Conservation (phyloP, 78 protist genomes). For the slime mould (Dictyostelium discoideum) region dicty_2.7 NC_007091.3:280001-280500, state of each 20-base stretch:
- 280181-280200: background rate
- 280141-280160: background rate
- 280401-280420: background rate
- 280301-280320: background rate
- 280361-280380: background rate
- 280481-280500: background rate
- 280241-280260: background rate
- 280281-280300: background rate
- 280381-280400: background rate
- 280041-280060: background rate
- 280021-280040: background rate
- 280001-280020: background rate
- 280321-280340: background rate
- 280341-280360: background rate
- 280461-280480: background rate
- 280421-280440: background rate
- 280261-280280: background rate
- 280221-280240: background rate
- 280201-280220: background rate
- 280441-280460: background rate
- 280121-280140: background rate
- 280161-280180: too few relatives aligned
- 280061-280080: background rate
- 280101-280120: background rate
- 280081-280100: background rate